Evolutionary conservation across 371 early-diverging fungal genomes (phyloP).

Genomic region (Rhizomucor pusillus): DNA sequence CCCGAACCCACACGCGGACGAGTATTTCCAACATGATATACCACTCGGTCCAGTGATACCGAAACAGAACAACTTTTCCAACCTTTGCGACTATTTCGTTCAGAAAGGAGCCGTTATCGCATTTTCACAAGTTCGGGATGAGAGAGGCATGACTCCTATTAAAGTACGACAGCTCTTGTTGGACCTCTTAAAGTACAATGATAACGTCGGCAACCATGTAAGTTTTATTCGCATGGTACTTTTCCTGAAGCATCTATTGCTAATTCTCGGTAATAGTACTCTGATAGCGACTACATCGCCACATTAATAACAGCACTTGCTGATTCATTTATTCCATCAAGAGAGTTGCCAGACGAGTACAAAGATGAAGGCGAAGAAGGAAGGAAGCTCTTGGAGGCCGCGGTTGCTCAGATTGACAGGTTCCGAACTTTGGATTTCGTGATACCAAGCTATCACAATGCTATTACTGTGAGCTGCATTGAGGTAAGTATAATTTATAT

Average conservation of each 20-base stretch:
- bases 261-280: conserved; percentile 41
- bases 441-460: conserved; percentile 84
- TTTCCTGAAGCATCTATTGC: neutral
- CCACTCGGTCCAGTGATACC: conserved; percentile 64
- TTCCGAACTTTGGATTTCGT: conserved; percentile 78
- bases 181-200: conserved; percentile 82
- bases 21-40: conserved; percentile 30
- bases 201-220: conserved; percentile 86
- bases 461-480: conserved; percentile 80
- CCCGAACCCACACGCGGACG: conserved; percentile 16
- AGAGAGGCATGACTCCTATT: conserved; percentile 62
- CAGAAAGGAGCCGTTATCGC: conserved; percentile 82
- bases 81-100: conserved; percentile 84
- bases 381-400: conserved; percentile 46
- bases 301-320: conserved; percentile 71
- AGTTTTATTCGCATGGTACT: neutral
- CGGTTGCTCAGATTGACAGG: conserved; percentile 76
- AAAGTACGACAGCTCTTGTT: conserved; percentile 68
- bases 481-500: conserved; percentile 39
- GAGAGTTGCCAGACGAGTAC: conserved; percentile 30
- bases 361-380: conserved; percentile 49
- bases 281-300: conserved; percentile 81
- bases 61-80: conserved; percentile 83
- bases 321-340: conserved; percentile 59
- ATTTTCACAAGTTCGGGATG: conserved; percentile 68